Evolutionary conservation across 1,139 yeast genomes (phyloP).

Genomic region (Pneumocystis canis): DNA sequence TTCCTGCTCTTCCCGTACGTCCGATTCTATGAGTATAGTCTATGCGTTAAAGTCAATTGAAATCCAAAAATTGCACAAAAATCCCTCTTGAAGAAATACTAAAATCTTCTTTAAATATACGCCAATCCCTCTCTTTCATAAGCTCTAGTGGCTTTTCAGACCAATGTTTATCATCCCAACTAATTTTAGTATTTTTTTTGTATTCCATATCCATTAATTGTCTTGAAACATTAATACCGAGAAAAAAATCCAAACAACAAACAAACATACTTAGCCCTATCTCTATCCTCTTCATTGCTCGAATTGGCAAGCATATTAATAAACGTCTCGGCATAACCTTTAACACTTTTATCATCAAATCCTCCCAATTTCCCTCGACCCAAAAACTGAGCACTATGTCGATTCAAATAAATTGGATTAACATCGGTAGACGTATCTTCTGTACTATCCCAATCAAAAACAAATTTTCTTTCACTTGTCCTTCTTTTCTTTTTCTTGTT

Average conservation of each 20-base stretch:
- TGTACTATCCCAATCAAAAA: constrained; percentile 52
- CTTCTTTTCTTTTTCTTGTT: constrained; percentile 13
- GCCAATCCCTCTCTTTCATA: constrained; percentile 81
- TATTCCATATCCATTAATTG: constrained; percentile 3
- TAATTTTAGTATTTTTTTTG: constrained; percentile 8
- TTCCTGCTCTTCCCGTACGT: constrained; percentile 92
- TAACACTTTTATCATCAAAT: neutral
- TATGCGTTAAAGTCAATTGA: neutral
- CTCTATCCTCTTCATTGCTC: neutral
- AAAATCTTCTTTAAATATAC: constrained; percentile 69
- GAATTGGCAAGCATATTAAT: constrained; percentile 3
- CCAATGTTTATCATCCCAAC: constrained; percentile 45
- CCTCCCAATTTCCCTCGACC: constrained; percentile 13
- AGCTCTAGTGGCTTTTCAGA: constrained; percentile 42
- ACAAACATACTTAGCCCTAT: constrained; percentile 3
- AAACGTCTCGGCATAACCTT: neutral
- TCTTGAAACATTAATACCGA: neutral
- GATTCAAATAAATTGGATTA: constrained; percentile 29
- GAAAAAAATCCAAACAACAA: neutral
- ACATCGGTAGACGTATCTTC: constrained; percentile 48
- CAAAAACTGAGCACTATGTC: constrained; percentile 17
- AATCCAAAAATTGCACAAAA: neutral
- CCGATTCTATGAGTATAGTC: constrained; percentile 89
- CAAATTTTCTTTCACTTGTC: constrained; percentile 30
- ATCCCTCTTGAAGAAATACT: constrained; percentile 46